These are phyloP conservation scores for Populus tremula DNA, from an alignment of 345 rosid species.

Conservation along the genomic window DNA sequence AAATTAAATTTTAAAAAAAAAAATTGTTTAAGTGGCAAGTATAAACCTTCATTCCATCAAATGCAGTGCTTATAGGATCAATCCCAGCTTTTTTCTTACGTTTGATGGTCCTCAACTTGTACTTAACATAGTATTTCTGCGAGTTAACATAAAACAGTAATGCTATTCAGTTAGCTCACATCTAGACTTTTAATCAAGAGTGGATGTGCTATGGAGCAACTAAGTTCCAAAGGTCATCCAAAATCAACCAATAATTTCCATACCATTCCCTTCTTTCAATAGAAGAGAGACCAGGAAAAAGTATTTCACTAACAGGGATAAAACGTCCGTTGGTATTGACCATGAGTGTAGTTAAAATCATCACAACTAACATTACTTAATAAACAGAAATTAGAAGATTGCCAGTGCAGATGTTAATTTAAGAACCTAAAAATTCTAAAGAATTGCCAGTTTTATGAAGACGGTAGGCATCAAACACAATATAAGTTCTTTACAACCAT, in stretches of 20 bases:
- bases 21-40: constrained; percentile 1
- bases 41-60: constrained; percentile 81
- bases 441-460: no score
- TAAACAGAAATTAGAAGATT: no score
- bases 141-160: constrained; percentile 20
- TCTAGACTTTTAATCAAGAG: no score
- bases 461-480: background rate
- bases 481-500: background rate
- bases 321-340: background rate
- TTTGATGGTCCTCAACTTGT: constrained; percentile 53
- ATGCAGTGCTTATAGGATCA: constrained; percentile 84
- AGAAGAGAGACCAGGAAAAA: background rate
- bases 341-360: no score
- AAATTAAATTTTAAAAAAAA: background rate
- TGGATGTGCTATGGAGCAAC: no score
- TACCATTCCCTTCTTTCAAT: background rate
- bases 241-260: background rate
- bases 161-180: constrained; percentile 11
- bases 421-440: no score
- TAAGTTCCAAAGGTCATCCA: background rate
- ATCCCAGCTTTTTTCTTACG: constrained; percentile 73
- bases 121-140: constrained; percentile 71
- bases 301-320: background rate
- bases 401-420: no score
- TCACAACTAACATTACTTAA: no score